Evolutionary conservation across 164 flowering plant species (phyloP).

Genomic region (Kingdonia uniflora): DNA sequence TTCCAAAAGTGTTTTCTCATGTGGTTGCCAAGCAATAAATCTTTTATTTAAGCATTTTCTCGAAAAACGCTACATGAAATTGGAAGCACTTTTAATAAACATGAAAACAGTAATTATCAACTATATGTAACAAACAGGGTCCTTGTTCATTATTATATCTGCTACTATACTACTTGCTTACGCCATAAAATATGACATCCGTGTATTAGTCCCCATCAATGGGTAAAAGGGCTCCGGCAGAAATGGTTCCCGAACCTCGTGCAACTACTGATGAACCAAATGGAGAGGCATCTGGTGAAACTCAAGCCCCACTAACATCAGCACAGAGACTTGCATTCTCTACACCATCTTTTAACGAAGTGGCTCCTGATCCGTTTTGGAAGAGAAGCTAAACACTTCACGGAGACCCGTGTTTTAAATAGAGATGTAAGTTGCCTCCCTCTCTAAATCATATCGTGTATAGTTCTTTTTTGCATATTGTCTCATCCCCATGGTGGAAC

Average conservation of each 20-base stretch:
- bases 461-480: slow-evolving; percentile 2
- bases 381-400: slow-evolving; percentile 84
- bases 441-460: slow-evolving; percentile 1
- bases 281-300: slow-evolving; percentile 54
- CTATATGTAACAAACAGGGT: no score
- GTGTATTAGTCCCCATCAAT: slow-evolving; percentile 53
- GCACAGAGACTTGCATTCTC: slow-evolving; percentile 84
- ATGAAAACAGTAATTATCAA: no score
- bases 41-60: no score
- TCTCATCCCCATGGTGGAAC: slow-evolving; percentile 13
- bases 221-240: slow-evolving; percentile 55
- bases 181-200: not conserved
- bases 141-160: no score
- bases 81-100: no score
- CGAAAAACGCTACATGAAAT: no score
- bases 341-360: slow-evolving; percentile 40
- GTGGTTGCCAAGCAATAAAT: no score
- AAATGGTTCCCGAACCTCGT: slow-evolving; percentile 35
- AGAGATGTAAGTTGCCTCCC: slow-evolving; percentile 62
- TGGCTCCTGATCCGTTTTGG: slow-evolving; percentile 68
- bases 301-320: slow-evolving; percentile 61
- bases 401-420: slow-evolving; percentile 71
- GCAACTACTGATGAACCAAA: slow-evolving; percentile 36
- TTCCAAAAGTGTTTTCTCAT: no score
- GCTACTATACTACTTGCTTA: not conserved